These are phyloP conservation scores for Cercospora citrullina DNA, from an alignment of 2,329 filamentous ascomycete genomes.

Conservation along the genomic window DNA sequence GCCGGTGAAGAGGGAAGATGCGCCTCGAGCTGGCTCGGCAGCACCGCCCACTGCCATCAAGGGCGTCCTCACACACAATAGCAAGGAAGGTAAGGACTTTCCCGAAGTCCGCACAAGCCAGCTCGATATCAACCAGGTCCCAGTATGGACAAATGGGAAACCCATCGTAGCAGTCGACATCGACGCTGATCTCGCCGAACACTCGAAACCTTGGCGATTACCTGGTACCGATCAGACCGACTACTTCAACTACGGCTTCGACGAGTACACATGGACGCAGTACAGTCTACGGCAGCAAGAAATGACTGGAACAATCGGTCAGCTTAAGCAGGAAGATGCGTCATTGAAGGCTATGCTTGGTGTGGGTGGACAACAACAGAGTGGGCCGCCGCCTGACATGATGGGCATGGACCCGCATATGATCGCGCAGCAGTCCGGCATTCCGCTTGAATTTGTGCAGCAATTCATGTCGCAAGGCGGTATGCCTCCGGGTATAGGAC, in stretches of 20 bases:
- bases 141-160: conserved; percentile 71
- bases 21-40: conserved; percentile 21
- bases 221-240: conserved; percentile 93
- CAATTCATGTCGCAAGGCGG: conserved; percentile 39
- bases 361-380: conserved; percentile 35
- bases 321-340: conserved; percentile 71
- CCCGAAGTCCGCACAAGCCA: conserved; percentile 72
- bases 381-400: conserved; percentile 29
- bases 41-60: conserved; percentile 33
- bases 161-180: conserved; percentile 64
- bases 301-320: conserved; percentile 72
- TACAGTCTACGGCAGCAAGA: conserved; percentile 87
- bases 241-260: conserved; percentile 99
- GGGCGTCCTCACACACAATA: conserved; percentile 47
- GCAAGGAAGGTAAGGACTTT: conserved; percentile 59
- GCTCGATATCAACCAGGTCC: conserved; percentile 80
- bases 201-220: conserved; percentile 90
- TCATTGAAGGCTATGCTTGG: conserved; percentile 62
- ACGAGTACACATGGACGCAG: conserved; percentile 96
- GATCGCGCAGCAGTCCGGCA: conserved; percentile 52
- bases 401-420: conserved; percentile 51
- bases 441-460: conserved; percentile 24
- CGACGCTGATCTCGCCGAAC: conserved; percentile 59
- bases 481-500: conserved; percentile 27
- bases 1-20: conserved; percentile 23